These are phyloP conservation scores for Camellia granthamiana DNA, from an alignment of 148 eudicot species.

Conservation along the genomic window DNA sequence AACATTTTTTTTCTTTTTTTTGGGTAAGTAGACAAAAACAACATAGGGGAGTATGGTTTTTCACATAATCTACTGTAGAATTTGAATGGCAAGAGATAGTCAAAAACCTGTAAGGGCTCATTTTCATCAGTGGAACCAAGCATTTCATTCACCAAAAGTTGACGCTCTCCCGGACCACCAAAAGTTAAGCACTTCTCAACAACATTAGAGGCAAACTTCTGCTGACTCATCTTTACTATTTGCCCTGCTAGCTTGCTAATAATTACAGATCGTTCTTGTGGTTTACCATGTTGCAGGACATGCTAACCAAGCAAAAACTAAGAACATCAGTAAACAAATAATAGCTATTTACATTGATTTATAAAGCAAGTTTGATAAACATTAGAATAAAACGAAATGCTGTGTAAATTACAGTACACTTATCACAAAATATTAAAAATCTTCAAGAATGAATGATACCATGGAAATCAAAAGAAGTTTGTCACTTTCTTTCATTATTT, in stretches of 20 bases:
- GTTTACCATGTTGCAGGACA: slow-evolving; percentile 59
- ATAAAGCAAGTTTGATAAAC: background rate
- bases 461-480: background rate
- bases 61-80: background rate
- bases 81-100: background rate
- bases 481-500: background rate
- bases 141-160: slow-evolving; percentile 57
- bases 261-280: slow-evolving; percentile 52
- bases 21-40: no score
- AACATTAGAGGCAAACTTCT: slow-evolving; percentile 72
- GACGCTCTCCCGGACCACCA: slow-evolving; percentile 58
- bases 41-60: no score
- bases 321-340: background rate
- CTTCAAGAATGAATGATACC: background rate
- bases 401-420: background rate
- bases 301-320: slow-evolving; percentile 39
- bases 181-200: slow-evolving; percentile 63
- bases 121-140: slow-evolving; percentile 63
- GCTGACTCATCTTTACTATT: slow-evolving; percentile 68
- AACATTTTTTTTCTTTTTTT: background rate
- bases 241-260: slow-evolving; percentile 62
- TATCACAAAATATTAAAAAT: background rate
- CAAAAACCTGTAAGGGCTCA: slow-evolving; percentile 51
- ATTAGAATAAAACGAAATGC: background rate
- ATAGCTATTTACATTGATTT: background rate